Evolutionary conservation across 768 basidiomycete genomes (phyloP).

Genomic region (Crepidotus variabilis): DNA sequence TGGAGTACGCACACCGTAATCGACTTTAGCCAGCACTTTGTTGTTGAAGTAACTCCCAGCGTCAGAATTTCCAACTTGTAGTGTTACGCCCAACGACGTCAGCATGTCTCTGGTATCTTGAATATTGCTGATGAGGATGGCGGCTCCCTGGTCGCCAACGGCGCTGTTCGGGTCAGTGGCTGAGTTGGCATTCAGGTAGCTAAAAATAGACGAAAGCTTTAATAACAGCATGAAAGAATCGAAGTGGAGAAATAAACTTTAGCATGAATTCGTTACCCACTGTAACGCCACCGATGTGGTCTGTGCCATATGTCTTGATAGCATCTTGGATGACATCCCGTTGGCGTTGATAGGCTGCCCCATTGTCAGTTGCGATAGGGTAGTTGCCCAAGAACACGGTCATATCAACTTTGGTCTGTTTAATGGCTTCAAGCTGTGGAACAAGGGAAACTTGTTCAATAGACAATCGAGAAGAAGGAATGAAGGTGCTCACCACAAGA

Average conservation of each 20-base stretch:
- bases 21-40: conserved; percentile 54
- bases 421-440: conserved; percentile 76
- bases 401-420: conserved; percentile 86
- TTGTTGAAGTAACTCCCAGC: conserved; percentile 85
- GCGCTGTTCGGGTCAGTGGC: conserved; percentile 52
- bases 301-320: conserved; percentile 72
- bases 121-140: conserved; percentile 63
- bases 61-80: conserved; percentile 78
- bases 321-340: conserved; percentile 61
- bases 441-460: not conserved
- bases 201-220: conserved; percentile 20
- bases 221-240: not conserved
- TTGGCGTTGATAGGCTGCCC: conserved; percentile 72
- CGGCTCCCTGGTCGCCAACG: conserved; percentile 59
- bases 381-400: conserved; percentile 76
- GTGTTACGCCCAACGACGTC: conserved; percentile 47
- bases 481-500: conserved; percentile 49
- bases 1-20: conserved; percentile 58
- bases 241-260: conserved; percentile 42
- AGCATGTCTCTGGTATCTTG: conserved; percentile 60
- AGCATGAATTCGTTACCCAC: conserved; percentile 93
- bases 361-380: conserved; percentile 55
- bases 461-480: not conserved
- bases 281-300: conserved; percentile 74
- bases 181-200: conserved; percentile 53